Conservation (phyloP, 202 grass and related monocot genomes). For the Schoenoplectus triqueter region DNA sequence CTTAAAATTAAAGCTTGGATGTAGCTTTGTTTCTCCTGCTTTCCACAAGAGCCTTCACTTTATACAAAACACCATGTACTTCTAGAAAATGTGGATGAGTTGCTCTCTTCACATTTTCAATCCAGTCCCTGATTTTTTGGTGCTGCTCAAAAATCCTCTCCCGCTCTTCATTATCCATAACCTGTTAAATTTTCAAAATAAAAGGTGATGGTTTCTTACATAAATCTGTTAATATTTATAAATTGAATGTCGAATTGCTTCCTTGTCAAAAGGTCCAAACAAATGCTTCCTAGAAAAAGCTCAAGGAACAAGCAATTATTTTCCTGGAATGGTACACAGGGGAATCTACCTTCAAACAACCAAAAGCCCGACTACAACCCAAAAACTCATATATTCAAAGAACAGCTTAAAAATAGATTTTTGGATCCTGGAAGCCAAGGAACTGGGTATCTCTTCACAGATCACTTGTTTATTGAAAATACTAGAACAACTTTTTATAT, state of each 20-base stretch:
- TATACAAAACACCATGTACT: constrained; percentile 49
- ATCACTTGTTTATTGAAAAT: neutral
- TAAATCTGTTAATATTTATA: neutral
- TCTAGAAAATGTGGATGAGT: constrained; percentile 82
- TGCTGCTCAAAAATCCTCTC: constrained; percentile 58
- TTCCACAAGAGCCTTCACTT: constrained; percentile 49
- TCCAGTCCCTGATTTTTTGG: constrained; percentile 65
- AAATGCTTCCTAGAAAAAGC: neutral
- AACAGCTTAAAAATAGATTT: neutral
- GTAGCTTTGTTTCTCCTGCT: constrained; percentile 29
- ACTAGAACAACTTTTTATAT: neutral
- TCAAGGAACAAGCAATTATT: neutral
- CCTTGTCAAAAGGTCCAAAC: neutral
- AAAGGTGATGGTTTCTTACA: neutral
- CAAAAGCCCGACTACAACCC: neutral
- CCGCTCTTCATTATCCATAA: constrained; percentile 53
- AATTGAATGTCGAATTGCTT: neutral
- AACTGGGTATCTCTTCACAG: neutral
- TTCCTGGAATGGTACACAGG: neutral
- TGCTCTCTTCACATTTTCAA: constrained; percentile 72
- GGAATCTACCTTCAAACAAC: neutral
- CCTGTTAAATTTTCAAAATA: constrained; percentile 44
- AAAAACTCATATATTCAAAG: too few relatives aligned
- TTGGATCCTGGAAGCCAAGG: neutral
- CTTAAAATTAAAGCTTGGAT: constrained; percentile 34